phyloP scores from a whole-genome alignment of 257 asterid species.

The Solanum ossicruentum region DNA sequence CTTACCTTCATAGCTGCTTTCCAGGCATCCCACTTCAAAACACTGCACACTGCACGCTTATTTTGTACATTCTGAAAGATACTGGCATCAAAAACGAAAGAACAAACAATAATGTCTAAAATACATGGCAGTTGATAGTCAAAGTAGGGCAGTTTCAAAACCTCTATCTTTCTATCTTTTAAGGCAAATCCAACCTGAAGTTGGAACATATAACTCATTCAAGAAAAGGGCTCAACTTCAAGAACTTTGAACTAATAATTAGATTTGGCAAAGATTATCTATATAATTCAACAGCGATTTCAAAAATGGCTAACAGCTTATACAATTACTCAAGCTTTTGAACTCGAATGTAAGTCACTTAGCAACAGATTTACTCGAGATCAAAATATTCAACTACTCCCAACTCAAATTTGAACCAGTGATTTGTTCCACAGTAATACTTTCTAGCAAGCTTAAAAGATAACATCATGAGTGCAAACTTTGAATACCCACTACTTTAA shows the following conservation, averaged over 20 bases:
- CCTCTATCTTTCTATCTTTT: not conserved
- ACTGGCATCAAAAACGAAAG: not conserved
- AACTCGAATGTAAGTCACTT: not conserved
- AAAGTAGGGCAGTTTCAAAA: not conserved
- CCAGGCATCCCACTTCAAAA: not conserved
- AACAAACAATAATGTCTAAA: not conserved
- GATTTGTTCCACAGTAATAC: not conserved
- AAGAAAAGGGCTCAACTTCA: not conserved
- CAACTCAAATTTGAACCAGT: not conserved
- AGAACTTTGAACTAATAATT: not conserved
- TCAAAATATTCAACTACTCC: not conserved
- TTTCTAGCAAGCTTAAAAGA: not conserved
- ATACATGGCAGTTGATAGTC: not conserved
- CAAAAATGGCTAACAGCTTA: not conserved
- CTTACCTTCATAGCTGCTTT: not conserved
- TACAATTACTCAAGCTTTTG: not conserved
- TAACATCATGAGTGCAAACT: not conserved
- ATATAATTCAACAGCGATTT: not conserved
- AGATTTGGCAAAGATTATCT: not conserved
- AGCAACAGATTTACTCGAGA: not conserved
- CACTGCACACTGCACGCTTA: not conserved
- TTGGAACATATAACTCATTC: not conserved
- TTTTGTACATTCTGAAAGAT: not conserved
- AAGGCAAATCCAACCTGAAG: not conserved
- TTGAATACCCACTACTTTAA: not conserved